Percentiles rank a stretch among this genome's conserved stretches.
These are phyloP conservation scores for Mycena galericulata DNA, from an alignment of 768 basidiomycete genomes.

Conservation along the genomic window DNA sequence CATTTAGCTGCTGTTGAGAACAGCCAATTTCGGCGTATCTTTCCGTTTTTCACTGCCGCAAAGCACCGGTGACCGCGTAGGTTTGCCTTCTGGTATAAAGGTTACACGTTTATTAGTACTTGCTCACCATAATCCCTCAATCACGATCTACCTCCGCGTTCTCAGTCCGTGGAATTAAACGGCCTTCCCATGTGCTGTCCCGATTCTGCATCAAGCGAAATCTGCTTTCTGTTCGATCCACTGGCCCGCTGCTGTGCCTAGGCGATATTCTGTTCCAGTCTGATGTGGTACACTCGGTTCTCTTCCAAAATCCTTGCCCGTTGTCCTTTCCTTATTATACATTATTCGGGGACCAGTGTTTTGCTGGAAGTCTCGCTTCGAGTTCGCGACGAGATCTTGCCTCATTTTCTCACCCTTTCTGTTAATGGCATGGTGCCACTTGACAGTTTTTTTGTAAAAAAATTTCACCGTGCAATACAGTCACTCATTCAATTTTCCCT, in stretches of 20 bases:
- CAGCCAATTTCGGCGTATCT: background rate
- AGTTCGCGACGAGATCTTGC: background rate
- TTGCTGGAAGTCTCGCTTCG: background rate
- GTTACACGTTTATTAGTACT: background rate
- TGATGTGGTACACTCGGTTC: background rate
- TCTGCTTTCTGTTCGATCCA: background rate
- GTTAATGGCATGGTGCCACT: conserved; percentile 1
- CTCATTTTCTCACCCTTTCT: background rate
- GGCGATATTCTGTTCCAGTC: conserved; percentile 1
- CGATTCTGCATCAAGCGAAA: background rate
- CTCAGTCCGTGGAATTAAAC: background rate
- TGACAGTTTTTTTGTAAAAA: conserved; percentile 2
- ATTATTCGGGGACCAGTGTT: background rate
- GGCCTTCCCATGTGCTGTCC: background rate
- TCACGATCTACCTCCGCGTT: background rate
- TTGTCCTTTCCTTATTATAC: background rate
- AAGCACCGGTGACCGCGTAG: too few relatives aligned
- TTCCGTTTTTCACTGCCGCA: conserved; percentile 1
- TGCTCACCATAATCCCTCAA: background rate
- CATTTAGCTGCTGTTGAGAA: too few relatives aligned
- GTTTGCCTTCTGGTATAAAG: background rate
- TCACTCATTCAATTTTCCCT: too few relatives aligned
- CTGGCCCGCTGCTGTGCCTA: background rate
- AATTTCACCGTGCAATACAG: conserved; percentile 3
- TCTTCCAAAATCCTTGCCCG: background rate